These are phyloP conservation scores for Kwoniella sp. DNA, from an alignment of 768 basidiomycete genomes.

Conservation along the genomic window DNA sequence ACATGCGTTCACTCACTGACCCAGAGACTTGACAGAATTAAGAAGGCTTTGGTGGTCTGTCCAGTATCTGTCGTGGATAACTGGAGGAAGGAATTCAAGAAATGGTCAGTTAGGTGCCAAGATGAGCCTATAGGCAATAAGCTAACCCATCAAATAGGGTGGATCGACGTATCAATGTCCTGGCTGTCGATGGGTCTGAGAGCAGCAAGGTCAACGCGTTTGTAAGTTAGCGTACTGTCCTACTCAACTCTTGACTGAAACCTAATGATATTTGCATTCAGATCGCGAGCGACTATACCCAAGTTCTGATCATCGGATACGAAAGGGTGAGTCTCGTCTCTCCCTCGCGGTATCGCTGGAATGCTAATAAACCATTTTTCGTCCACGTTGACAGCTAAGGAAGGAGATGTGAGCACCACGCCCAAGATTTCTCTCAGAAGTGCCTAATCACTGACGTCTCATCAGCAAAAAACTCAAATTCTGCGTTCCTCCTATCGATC, in stretches of 20 bases:
- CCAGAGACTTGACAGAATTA: conserved; percentile 61
- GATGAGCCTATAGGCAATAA: too few relatives aligned
- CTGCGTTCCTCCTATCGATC: conserved; percentile 74
- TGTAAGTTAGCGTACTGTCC: conserved; percentile 57
- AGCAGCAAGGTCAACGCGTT: conserved; percentile 60
- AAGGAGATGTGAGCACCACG: conserved; percentile 69
- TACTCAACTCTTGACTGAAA: neutral
- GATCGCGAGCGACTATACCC: conserved; percentile 53
- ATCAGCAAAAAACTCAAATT: conserved; percentile 54
- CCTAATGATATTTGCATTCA: neutral
- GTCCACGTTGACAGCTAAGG: conserved; percentile 59
- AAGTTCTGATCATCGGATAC: conserved; percentile 92
- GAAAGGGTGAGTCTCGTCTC: conserved; percentile 62
- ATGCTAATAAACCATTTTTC: neutral
- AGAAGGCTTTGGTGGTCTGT: conserved; percentile 88
- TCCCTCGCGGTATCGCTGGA: too few relatives aligned
- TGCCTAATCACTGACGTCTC: conserved; percentile 4
- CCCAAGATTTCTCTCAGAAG: neutral
- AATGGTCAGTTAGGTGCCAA: conserved; percentile 69
- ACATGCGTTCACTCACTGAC: too few relatives aligned
- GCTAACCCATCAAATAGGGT: too few relatives aligned
- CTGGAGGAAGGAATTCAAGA: conserved; percentile 92
- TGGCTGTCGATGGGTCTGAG: conserved; percentile 66
- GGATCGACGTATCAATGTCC: conserved; percentile 58
- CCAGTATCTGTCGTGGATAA: conserved; percentile 91